Conservation (phyloP, 2,329 filamentous ascomycete genomes). For the Nothopassalora personata region DNA sequence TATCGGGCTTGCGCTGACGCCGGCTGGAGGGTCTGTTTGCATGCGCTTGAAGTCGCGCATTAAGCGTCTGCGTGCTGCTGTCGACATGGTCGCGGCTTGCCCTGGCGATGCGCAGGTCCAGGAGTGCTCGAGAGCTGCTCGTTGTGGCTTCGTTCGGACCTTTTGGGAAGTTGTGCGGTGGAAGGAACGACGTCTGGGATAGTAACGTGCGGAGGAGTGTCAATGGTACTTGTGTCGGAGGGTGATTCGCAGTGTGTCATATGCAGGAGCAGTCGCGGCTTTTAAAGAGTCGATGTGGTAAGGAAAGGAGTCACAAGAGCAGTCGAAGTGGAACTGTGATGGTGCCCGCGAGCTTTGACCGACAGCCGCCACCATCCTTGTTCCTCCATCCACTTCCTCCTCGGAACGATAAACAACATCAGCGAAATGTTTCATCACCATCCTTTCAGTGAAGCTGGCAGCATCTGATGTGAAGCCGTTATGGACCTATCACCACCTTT, state of each 20-base stretch:
- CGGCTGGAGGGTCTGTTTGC: constrained; percentile 96
- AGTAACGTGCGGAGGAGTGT: neutral
- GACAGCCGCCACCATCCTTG: too few species aligned
- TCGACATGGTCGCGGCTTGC: constrained; percentile 63
- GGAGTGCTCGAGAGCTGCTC: neutral
- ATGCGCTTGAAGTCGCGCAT: constrained; percentile 99
- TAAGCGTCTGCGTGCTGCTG: constrained; percentile 85
- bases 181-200: neutral
- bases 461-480: neutral
- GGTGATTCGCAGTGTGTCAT: neutral
- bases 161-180: neutral
- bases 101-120: neutral
- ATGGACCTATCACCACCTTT: too few species aligned
- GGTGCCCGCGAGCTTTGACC: too few species aligned
- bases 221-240: neutral
- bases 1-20: constrained; percentile 91
- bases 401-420: too few species aligned
- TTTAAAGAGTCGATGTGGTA: neutral
- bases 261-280: neutral
- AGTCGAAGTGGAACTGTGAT: neutral
- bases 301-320: neutral
- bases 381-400: too few species aligned
- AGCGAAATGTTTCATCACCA: too few species aligned
- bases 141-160: neutral
- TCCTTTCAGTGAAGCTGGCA: neutral